These are phyloP conservation scores for Entomortierella beljakovae DNA, from an alignment of 192 early-diverging fungal genomes.

Conservation along the genomic window DNA sequence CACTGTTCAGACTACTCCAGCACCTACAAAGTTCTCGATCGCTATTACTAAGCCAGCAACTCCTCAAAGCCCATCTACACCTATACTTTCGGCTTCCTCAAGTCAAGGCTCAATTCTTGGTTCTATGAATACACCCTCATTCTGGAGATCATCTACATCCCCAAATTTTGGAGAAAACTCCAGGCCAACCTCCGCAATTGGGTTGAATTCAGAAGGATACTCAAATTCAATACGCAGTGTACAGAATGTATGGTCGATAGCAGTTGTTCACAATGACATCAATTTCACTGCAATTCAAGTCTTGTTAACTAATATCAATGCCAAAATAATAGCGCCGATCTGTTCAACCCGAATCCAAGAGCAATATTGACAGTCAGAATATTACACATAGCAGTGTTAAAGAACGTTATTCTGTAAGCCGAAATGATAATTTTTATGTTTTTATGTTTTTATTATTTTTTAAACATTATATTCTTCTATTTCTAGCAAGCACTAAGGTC, in stretches of 20 bases:
- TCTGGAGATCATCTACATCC: slow-evolving; percentile 27
- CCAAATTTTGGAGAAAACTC: slow-evolving; percentile 19
- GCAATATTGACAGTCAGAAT: slow-evolving; percentile 3
- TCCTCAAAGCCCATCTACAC: slow-evolving; percentile 21
- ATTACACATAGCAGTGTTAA: slow-evolving; percentile 10
- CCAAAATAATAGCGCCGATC: slow-evolving; percentile 42
- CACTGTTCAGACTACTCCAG: slow-evolving; percentile 32
- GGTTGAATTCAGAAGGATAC: slow-evolving; percentile 15
- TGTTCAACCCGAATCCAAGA: slow-evolving; percentile 19
- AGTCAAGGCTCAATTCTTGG: slow-evolving; percentile 36
- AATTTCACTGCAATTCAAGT: too few species aligned
- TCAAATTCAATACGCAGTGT: slow-evolving; percentile 2
- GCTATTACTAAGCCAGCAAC: slow-evolving; percentile 33
- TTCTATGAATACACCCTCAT: slow-evolving; percentile 7
- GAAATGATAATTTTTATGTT: background rate
- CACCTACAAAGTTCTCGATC: slow-evolving; percentile 42
- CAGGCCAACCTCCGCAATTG: slow-evolving; percentile 12
- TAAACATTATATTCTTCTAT: background rate
- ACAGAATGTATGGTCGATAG: slow-evolving; percentile 4
- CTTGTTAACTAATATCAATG: too few species aligned
- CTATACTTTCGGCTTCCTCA: slow-evolving; percentile 24
- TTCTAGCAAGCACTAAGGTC: slow-evolving; percentile 30
- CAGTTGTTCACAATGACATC: too few species aligned
- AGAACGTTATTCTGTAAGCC: slow-evolving; percentile 38
- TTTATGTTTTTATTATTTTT: background rate